Conservation (phyloP, 2,329 filamentous ascomycete genomes). For the Exophiala spinifera region DNA sequence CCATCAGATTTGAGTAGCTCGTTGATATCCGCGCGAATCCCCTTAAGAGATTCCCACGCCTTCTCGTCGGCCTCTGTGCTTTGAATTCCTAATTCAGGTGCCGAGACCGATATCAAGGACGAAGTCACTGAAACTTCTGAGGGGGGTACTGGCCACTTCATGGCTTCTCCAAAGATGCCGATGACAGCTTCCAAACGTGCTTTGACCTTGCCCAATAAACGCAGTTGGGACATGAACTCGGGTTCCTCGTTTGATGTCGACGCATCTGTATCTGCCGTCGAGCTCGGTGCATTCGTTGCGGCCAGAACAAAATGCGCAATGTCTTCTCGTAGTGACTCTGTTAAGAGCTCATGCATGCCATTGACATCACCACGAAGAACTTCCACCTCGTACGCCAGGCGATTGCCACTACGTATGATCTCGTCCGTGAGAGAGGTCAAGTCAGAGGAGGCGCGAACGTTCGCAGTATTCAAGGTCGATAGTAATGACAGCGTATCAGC, state of each 20-base stretch:
- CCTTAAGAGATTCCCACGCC: conserved; percentile 73
- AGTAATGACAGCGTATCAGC: conserved; percentile 79
- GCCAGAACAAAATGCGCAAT: conserved; percentile 68
- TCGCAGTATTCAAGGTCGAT: conserved; percentile 84
- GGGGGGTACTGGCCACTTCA: conserved; percentile 90
- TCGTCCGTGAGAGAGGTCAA: conserved; percentile 92
- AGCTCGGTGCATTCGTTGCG: conserved; percentile 19
- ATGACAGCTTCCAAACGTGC: conserved; percentile 84
- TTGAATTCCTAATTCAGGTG: conserved; percentile 67
- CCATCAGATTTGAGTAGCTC: conserved; percentile 59
- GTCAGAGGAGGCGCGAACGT: conserved; percentile 73
- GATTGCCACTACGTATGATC: conserved; percentile 81
- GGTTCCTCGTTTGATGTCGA: conserved; percentile 47
- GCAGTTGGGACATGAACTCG: conserved; percentile 71
- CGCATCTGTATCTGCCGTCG: conserved; percentile 8
- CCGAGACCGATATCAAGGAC: conserved; percentile 85
- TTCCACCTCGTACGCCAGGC: conserved; percentile 92
- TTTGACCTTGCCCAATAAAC: conserved; percentile 78
- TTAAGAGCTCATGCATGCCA: conserved; percentile 73
- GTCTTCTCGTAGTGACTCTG: conserved; percentile 68
- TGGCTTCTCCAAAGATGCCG: conserved; percentile 86
- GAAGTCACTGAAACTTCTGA: conserved; percentile 80
- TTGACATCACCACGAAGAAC: conserved; percentile 83
- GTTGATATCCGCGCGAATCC: conserved; percentile 68
- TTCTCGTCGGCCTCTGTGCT: conserved; percentile 76